Conservation (phyloP, 1,284 basidiomycete genomes). For the Sanguinoderma infundibulare region DNA sequence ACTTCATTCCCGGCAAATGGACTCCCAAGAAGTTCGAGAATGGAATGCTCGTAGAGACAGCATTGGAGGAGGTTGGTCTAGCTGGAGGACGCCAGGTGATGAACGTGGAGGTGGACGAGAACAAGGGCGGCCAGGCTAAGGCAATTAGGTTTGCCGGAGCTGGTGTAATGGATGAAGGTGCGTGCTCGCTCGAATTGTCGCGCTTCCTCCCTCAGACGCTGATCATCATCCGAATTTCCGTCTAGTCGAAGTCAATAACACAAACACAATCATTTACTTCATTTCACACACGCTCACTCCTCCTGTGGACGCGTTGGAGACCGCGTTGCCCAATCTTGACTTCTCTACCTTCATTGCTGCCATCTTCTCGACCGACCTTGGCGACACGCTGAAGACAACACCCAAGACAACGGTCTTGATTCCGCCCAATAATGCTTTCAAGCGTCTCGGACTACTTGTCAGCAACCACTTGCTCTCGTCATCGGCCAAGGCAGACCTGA, state of each 20-base stretch:
- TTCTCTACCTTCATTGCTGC: conserved; percentile 91
- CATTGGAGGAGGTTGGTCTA: conserved; percentile 71
- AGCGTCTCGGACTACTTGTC: conserved; percentile 81
- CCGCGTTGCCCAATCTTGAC: conserved; percentile 82
- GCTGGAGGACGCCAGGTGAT: conserved; percentile 76
- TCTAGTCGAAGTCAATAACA: conserved; percentile 64
- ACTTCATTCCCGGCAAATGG: conserved; percentile 85
- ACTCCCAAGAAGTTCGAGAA: conserved; percentile 70
- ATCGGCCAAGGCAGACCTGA: conserved; percentile 77
- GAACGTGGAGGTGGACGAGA: conserved; percentile 64
- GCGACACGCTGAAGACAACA: conserved; percentile 67
- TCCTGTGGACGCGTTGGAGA: conserved; percentile 82
- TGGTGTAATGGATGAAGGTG: conserved; percentile 79
- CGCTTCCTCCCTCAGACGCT: neutral
- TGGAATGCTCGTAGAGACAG: conserved; percentile 81
- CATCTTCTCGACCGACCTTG: conserved; percentile 83
- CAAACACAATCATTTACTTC: conserved; percentile 87
- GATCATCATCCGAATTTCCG: conserved; percentile 19
- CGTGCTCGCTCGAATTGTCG: conserved; percentile 30
- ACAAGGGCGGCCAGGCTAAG: conserved; percentile 51
- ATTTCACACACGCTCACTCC: conserved; percentile 83
- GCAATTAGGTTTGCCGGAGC: conserved; percentile 83
- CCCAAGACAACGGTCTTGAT: conserved; percentile 86
- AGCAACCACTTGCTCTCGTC: conserved; percentile 86
- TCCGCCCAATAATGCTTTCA: conserved; percentile 89